Evolutionary conservation across 805 yeast genomes (phyloP), one percentile per base, ranked within the genome.

Genomic region (Maudiozyma turicensis): DNA sequence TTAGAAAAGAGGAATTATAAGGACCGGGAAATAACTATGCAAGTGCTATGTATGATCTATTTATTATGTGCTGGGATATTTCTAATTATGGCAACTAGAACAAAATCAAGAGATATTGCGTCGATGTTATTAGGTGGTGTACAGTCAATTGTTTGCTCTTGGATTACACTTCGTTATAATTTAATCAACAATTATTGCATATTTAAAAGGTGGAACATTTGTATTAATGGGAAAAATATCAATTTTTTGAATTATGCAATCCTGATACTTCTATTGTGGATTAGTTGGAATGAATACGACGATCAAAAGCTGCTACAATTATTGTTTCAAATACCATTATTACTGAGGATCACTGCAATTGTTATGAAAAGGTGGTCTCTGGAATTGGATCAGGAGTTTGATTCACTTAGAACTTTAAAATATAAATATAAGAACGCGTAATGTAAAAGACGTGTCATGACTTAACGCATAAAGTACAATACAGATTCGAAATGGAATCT

Each of bases 351-450:
- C 11, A 50, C 59, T 8, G 47, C 64, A 2, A 38, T 50, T 5
- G 28, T 55, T 13, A 44, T 56, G 32, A 58, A 53, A 38, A 52
- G 49, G 34, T 61, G 64, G 64, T 48, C 55, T 30, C 44, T 29
- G 6, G 57, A 59, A 5, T 49, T 64, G 47, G 59, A 58, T 5
- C 46, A 42, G 8, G 64, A 62, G 41, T 33, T 66, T 6, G 47
- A 49, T 11, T 44, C 52, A n/a, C 43, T 66, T 43, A 49, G 63
- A 20, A 45, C 48, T 4, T 44, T 62, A 47, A 65, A 64, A 46
- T 65, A 65, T 44, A 64, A 65, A 48, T 66, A 59, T 48, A 66
- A 66, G 46, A 58, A 57, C 42, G 65, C 60, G 29, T 66, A 8
- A 35, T 35, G 6, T 4, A 20, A 20, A 20, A 20, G 26, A 20